A percentile compares a stretch with the other conserved stretches of the same genome.
Evolutionary conservation across 2,329 filamentous ascomycete species (phyloP).

Genomic region (Metarhizium humberi): DNA sequence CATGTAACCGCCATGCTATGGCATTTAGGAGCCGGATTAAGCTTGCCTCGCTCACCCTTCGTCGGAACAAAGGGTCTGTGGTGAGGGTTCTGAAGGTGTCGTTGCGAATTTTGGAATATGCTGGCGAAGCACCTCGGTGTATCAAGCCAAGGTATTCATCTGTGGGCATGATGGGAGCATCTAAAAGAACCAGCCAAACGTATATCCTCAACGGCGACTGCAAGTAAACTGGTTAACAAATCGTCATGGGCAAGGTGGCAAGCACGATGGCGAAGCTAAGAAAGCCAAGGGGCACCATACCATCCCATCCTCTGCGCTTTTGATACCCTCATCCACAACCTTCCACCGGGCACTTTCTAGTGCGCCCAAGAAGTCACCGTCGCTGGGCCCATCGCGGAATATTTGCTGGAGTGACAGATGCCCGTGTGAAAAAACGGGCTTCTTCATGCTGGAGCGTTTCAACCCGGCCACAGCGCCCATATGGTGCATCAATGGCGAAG

Average conservation of each 20-base stretch:
- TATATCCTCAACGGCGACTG: constrained; percentile 92
- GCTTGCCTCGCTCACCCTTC: constrained; percentile 90
- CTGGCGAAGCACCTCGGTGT: constrained; percentile 85
- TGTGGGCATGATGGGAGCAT: constrained; percentile 75
- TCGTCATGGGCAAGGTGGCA: background rate
- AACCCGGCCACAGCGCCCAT: constrained; percentile 25
- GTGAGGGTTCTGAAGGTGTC: constrained; percentile 96
- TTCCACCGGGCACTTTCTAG: constrained; percentile 64
- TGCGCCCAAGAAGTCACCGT: constrained; percentile 57
- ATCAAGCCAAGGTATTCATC: constrained; percentile 85
- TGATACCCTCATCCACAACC: constrained; percentile 66
- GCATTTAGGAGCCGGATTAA: constrained; percentile 91
- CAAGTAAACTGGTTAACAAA: background rate
- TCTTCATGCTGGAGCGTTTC: constrained; percentile 30
- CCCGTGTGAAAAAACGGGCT: constrained; percentile 40
- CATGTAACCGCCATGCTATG: constrained; percentile 86
- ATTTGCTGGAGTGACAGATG: constrained; percentile 61
- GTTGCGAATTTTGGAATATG: constrained; percentile 95
- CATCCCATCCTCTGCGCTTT: constrained; percentile 74
- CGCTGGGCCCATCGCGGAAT: constrained; percentile 69
- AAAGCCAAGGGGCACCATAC: constrained; percentile 31
- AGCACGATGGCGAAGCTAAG: background rate
- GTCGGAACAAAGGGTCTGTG: constrained; percentile 92
- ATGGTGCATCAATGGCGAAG: constrained; percentile 28
- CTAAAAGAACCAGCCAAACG: constrained; percentile 88